Evolutionary conservation across 2,329 filamentous ascomycete species (phyloP).

Genomic region (Orbilia oligospora): DNA sequence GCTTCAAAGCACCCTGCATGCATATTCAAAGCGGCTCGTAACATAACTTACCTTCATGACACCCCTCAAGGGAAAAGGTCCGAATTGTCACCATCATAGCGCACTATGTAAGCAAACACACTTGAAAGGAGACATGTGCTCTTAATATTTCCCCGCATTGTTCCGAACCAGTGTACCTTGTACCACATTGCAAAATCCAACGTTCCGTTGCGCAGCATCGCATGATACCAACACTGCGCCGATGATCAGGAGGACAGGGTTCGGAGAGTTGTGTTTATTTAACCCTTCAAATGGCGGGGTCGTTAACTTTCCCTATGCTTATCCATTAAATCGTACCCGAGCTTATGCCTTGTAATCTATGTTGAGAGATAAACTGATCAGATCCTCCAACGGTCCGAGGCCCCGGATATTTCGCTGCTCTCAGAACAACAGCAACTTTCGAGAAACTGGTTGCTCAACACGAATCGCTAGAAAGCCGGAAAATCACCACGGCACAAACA

Average conservation of each 20-base stretch:
- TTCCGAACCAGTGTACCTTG: constrained; percentile 9
- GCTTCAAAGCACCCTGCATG: constrained; percentile 4
- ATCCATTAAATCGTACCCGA: constrained; percentile 38
- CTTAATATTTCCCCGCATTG: constrained; percentile 21
- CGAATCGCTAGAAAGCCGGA: constrained; percentile 7
- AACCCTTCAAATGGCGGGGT: constrained; percentile 26
- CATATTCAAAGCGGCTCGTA: constrained; percentile 8
- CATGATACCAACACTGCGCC: constrained; percentile 15
- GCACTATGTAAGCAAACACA: neutral
- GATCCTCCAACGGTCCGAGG: constrained; percentile 55
- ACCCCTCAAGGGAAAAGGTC: constrained; percentile 5
- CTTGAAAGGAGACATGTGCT: neutral
- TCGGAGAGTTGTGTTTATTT: constrained; percentile 1
- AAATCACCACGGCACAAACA: neutral
- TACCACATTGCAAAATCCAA: constrained; percentile 23
- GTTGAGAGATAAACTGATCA: constrained; percentile 53
- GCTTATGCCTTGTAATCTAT: constrained; percentile 43
- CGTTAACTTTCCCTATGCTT: neutral
- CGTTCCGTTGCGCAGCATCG: constrained; percentile 4
- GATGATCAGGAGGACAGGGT: constrained; percentile 7
- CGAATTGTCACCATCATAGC: constrained; percentile 7
- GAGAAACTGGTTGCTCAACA: constrained; percentile 10
- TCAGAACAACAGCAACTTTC: constrained; percentile 33
- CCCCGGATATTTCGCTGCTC: constrained; percentile 53
- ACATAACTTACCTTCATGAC: neutral